A percentile compares a stretch with the other conserved stretches of the same genome.
Evolutionary conservation across 768 basidiomycete species (phyloP).

Genomic region (Hypholoma sublateritium): DNA sequence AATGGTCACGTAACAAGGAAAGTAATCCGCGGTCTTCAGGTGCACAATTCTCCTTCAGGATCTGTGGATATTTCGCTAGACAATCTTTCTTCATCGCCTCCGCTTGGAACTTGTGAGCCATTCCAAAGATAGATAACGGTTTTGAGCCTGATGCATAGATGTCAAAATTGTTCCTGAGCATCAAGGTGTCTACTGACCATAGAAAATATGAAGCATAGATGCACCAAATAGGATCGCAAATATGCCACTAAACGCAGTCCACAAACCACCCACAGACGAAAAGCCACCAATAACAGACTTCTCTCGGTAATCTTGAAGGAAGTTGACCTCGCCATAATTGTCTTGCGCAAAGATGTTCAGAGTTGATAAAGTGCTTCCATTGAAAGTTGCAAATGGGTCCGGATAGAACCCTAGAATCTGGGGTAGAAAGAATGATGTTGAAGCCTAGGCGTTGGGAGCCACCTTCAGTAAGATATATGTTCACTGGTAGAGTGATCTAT

Average conservation of each 20-base stretch:
- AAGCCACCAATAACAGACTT: constrained; percentile 20
- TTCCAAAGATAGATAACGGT: not conserved
- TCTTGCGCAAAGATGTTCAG: not conserved
- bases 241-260: constrained; percentile 17
- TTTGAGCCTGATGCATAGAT: not conserved
- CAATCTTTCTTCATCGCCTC: not conserved
- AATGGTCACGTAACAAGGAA: not conserved
- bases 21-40: not conserved
- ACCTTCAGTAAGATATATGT: not conserved
- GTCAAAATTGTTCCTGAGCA: not conserved
- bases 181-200: constrained; percentile 5
- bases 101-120: not conserved
- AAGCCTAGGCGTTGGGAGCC: not conserved
- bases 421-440: not conserved
- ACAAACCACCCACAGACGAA: constrained; percentile 22
- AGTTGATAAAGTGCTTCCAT: not conserved
- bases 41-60: not conserved
- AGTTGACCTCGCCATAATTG: not conserved
- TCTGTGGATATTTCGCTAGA: not conserved
- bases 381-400: not conserved
- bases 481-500: not conserved
- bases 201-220: constrained; percentile 15
- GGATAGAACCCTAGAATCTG: not conserved
- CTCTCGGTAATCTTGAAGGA: constrained; percentile 19
- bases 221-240: constrained; percentile 22